Evolutionary conservation across 2,329 filamentous ascomycete genomes (phyloP).

Genomic region (Botrytis cinerea): DNA sequence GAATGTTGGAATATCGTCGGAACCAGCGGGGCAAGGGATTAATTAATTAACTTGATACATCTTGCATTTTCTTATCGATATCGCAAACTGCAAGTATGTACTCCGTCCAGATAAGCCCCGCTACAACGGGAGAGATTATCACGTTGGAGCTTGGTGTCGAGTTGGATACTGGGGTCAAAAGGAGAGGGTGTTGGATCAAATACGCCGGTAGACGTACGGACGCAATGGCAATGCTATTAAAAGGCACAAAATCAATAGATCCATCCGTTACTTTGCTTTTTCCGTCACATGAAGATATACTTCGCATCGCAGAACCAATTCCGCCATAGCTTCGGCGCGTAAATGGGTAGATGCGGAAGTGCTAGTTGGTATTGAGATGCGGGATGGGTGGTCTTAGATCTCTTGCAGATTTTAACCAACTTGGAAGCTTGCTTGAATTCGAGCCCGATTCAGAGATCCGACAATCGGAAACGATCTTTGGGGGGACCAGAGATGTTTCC

Average conservation of each 20-base stretch:
- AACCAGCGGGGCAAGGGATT: conserved; percentile 9
- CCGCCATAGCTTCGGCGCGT: conserved; percentile 20
- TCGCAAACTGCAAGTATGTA: not conserved
- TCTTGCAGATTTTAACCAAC: conserved; percentile 10
- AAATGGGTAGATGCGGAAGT: conserved; percentile 2
- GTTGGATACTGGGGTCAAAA: not conserved
- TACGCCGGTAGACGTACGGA: not conserved
- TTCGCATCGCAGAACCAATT: not conserved
- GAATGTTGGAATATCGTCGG: not conserved
- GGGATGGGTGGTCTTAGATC: conserved; percentile 21
- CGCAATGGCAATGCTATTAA: not conserved
- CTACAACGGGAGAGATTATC: not conserved
- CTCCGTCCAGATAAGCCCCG: not conserved
- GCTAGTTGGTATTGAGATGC: conserved; percentile 4
- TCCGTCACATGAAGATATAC: conserved; percentile 2
- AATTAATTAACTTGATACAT: not conserved
- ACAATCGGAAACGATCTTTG: not conserved
- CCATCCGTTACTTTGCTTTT: not conserved
- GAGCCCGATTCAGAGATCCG: conserved; percentile 5
- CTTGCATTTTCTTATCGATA: conserved; percentile 2
- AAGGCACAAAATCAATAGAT: conserved; percentile 8
- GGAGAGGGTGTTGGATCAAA: not conserved
- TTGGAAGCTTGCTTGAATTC: not conserved
- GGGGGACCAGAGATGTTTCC: not conserved
- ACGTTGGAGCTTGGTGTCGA: not conserved